phyloP scores from a whole-genome alignment of 1,139 yeast species.

The Geotrichum klebahnii region DNA sequence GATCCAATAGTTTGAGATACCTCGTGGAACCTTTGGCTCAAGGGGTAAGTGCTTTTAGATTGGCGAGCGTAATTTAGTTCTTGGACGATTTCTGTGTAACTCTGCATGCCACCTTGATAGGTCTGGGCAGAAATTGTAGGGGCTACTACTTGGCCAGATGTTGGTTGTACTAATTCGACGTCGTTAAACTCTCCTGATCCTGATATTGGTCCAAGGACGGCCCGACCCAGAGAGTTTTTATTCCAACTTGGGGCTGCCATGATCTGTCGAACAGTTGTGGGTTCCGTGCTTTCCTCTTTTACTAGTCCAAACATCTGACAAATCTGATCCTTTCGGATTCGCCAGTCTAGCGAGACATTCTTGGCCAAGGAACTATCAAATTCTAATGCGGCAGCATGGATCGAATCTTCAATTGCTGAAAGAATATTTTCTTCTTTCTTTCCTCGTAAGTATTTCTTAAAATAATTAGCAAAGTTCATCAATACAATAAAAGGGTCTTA shows the following conservation, averaged over 20 bases:
- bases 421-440: conserved; percentile 81
- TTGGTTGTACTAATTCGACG: conserved; percentile 31
- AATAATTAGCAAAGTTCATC: background rate
- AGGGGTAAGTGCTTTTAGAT: conserved; percentile 47
- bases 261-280: conserved; percentile 5
- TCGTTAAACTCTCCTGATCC: conserved; percentile 36
- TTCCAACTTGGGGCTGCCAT: conserved; percentile 32
- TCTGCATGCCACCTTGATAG: conserved; percentile 4
- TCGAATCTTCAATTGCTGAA: conserved; percentile 77
- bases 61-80: conserved; percentile 68
- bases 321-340: conserved; percentile 65
- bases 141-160: conserved; percentile 24
- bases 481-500: conserved; percentile 16
- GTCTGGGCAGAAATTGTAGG: conserved; percentile 15
- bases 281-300: conserved; percentile 13
- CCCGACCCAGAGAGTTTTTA: conserved; percentile 36
- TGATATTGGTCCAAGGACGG: conserved; percentile 38
- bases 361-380: conserved; percentile 74
- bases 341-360: conserved; percentile 80
- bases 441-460: conserved; percentile 44
- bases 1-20: conserved; percentile 35
- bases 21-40: conserved; percentile 53
- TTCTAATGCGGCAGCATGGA: conserved; percentile 70
- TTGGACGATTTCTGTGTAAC: conserved; percentile 46
- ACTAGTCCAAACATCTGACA: conserved; percentile 61